Percentiles rank a stretch among this genome's conserved stretches.
Conservation (phyloP, 805 yeast genomes). For the Lipomyces orientalis region DNA sequence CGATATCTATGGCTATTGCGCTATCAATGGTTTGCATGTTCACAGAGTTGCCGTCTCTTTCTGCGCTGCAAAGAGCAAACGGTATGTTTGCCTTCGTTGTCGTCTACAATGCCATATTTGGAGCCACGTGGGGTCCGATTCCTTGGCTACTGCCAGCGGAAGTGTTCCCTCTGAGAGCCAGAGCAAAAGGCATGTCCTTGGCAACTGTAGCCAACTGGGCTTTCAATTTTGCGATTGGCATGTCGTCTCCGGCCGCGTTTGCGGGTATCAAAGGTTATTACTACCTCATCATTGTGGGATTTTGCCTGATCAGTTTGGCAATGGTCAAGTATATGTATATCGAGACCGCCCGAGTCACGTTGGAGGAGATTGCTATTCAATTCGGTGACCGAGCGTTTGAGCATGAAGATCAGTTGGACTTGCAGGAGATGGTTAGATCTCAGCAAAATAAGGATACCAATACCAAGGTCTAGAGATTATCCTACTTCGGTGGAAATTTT, state of each 20-base stretch:
- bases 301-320: constrained; percentile 56
- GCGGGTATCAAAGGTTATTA: constrained; percentile 64
- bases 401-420: constrained; percentile 31
- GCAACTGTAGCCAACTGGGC: constrained; percentile 69
- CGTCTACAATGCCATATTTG: constrained; percentile 61
- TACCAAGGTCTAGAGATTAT: neutral
- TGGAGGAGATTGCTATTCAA: constrained; percentile 76
- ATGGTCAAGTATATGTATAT: constrained; percentile 61
- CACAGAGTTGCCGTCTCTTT: constrained; percentile 30
- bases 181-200: constrained; percentile 65
- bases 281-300: constrained; percentile 60
- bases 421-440: neutral
- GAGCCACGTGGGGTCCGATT: constrained; percentile 59
- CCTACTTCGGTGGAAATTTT: too few relatives aligned
- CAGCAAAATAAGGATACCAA: neutral
- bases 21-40: constrained; percentile 37
- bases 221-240: constrained; percentile 66
- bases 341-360: constrained; percentile 71
- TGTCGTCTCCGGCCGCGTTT: constrained; percentile 49
- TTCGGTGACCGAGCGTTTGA: constrained; percentile 65
- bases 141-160: constrained; percentile 69
- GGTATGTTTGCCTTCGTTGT: constrained; percentile 58
- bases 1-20: constrained; percentile 30
- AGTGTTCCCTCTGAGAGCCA: constrained; percentile 65
- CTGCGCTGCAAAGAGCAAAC: constrained; percentile 44